These are phyloP conservation scores for Saksenaea vasiformis DNA, from an alignment of 371 early-diverging fungal genomes.

Conservation along the genomic window DNA sequence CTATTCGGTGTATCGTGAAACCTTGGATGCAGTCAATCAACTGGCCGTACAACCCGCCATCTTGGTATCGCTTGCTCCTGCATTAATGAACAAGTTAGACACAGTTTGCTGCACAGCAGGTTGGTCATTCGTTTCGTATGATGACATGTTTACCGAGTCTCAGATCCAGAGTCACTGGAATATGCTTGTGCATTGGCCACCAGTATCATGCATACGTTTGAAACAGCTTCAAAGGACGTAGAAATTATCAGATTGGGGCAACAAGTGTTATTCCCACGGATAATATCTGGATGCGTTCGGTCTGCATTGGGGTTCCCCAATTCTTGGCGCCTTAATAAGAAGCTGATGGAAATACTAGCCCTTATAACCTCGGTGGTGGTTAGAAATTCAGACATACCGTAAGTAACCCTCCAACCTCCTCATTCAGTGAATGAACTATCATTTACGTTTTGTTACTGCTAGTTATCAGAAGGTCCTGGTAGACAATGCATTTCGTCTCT, in stretches of 20 bases:
- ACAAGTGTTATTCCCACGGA: constrained; percentile 1
- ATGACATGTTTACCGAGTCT: neutral
- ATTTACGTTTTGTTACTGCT: neutral
- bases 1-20: neutral
- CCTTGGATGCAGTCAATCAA: neutral
- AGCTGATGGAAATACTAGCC: constrained; percentile 11
- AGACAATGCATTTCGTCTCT: constrained; percentile 5
- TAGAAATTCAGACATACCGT: constrained; percentile 18
- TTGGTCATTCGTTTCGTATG: neutral
- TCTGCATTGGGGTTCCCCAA: neutral
- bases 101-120: neutral
- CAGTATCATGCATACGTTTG: constrained; percentile 17
- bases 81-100: constrained; percentile 1
- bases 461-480: constrained; percentile 7
- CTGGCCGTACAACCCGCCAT: neutral
- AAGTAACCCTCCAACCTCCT: neutral
- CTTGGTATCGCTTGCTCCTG: neutral
- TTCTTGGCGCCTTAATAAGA: constrained; percentile 4
- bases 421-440: neutral
- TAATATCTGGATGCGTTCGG: constrained; percentile 6
- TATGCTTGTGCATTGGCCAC: constrained; percentile 24
- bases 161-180: neutral
- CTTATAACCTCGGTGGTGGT: neutral
- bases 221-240: constrained; percentile 11
- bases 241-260: constrained; percentile 18